Evolutionary conservation across 768 basidiomycete species (phyloP).

Genomic region (Podaxis sp.): DNA sequence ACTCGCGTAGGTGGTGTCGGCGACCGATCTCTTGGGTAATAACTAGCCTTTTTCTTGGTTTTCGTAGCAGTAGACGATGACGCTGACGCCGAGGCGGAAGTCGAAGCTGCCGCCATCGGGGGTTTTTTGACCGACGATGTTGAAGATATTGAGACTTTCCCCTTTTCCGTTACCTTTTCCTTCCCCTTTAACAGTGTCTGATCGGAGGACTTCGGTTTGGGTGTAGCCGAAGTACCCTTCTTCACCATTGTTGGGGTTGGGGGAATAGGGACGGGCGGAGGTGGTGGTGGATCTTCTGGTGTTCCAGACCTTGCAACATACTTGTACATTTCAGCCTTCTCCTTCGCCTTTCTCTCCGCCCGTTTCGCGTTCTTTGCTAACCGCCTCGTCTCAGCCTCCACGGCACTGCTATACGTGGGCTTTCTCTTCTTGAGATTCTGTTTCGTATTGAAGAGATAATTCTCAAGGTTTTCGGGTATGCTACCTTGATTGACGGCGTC

Average conservation of each 20-base stretch:
- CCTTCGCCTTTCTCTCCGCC: conserved; percentile 5
- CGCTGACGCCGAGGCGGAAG: background rate
- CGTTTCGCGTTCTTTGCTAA: conserved; percentile 12
- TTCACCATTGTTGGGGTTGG: background rate
- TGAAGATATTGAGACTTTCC: background rate
- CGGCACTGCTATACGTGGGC: conserved; percentile 13
- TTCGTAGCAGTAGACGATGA: background rate
- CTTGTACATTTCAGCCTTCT: conserved; percentile 2
- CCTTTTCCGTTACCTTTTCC: conserved; percentile 8
- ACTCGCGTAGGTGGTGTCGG: conserved; percentile 3
- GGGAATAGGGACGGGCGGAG: background rate
- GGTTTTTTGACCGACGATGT: conserved; percentile 1
- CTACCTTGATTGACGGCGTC: conserved; percentile 46
- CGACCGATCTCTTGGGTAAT: conserved; percentile 3
- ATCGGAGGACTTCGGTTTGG: background rate
- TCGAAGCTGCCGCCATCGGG: background rate
- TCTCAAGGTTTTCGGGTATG: conserved; percentile 43
- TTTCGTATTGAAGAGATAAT: conserved; percentile 38
- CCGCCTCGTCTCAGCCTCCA: conserved; percentile 6
- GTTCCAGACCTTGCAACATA: background rate
- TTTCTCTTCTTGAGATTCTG: conserved; percentile 19
- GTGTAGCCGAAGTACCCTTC: background rate
- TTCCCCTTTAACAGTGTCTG: background rate
- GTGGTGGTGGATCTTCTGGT: background rate
- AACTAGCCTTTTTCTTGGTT: background rate